Percentiles rank a stretch among this genome's conserved stretches.
Evolutionary conservation across 176 grass and related monocot genomes (phyloP).

Genomic region (Aegilops umbellulata): DNA sequence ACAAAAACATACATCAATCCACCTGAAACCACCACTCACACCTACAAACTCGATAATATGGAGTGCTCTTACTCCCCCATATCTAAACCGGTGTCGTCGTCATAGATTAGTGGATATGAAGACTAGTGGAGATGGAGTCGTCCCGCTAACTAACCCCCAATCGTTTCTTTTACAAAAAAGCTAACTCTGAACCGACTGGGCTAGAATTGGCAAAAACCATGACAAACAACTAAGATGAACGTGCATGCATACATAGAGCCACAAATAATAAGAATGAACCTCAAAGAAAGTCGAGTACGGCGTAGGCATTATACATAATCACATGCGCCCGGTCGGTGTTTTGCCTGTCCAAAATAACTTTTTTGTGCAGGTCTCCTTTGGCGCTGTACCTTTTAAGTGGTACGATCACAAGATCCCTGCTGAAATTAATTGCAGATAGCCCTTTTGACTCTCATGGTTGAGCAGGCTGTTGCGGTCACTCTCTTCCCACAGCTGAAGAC

Average conservation of each 20-base stretch:
- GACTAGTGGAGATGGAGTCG: too few relatives aligned
- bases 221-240: not conserved
- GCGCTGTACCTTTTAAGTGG: slow-evolving; percentile 13
- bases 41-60: too few relatives aligned
- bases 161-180: too few relatives aligned
- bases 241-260: not conserved
- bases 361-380: not conserved
- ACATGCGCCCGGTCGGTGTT: slow-evolving; percentile 8
- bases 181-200: too few relatives aligned
- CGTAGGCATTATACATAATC: not conserved
- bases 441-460: slow-evolving; percentile 56
- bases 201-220: not conserved
- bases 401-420: slow-evolving; percentile 65
- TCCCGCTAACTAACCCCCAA: too few relatives aligned
- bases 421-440: slow-evolving; percentile 34
- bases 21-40: too few relatives aligned
- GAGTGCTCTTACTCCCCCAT: too few relatives aligned
- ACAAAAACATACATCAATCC: too few relatives aligned
- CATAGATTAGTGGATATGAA: too few relatives aligned
- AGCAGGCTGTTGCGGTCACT: slow-evolving; percentile 26
- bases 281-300: not conserved
- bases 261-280: not conserved
- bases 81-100: too few relatives aligned
- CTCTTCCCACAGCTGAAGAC: slow-evolving; percentile 26
- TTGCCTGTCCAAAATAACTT: not conserved